Evolutionary conservation across 2,329 filamentous ascomycete genomes (phyloP), one percentile per base, ranked within the genome.

Genomic region (Aspergillus flavus): DNA sequence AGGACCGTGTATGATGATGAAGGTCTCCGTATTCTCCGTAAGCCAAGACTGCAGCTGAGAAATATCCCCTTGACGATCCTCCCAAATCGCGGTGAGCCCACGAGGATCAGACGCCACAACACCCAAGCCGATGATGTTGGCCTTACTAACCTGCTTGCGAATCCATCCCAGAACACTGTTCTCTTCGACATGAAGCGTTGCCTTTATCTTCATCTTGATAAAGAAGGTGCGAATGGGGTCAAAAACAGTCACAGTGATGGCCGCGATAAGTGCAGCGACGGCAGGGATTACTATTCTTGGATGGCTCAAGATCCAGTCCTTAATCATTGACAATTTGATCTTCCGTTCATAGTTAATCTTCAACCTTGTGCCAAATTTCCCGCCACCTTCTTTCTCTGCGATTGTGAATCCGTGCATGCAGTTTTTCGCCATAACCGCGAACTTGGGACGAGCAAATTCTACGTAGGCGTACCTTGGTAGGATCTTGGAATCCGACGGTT

Each of bases 161-260:
- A 97, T 86, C 94, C 93, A 97, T 64, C 89, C 87, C 77, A 92
- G 91, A 19, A 94, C 72, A 54, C 81, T 84, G 72, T 89, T 94
- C 65, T 95, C 89, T 52, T 87, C 88, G 36, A 95, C 81, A 62
- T 91, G 87, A 64, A 95, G 87, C 0, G 89, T 88, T 54, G 89
- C 86, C 36, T 93, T 93, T 57, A 99, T 89, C 74, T 97, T 93
- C 4, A 90, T 85, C 72, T 93, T 93, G 79, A 98, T 92, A 72
- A 96, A 97, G 74, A 96, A 95, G 0, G 93, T 94, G 52, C 95
- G 88, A 62, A 99, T 94, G 0, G 95, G 95, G 71, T 99, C 95
- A 72, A 99, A 98, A 9, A 98, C 84, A 1, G 92, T 88, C 23
- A 97, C 93, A 0, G 94, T 96, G 55, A 95, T 82, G 39, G 90